A percentile compares a stretch with the other conserved stretches of the same genome.
Conservation (phyloP, 2,329 filamentous ascomycete genomes). For the Claviceps paspali region DNA sequence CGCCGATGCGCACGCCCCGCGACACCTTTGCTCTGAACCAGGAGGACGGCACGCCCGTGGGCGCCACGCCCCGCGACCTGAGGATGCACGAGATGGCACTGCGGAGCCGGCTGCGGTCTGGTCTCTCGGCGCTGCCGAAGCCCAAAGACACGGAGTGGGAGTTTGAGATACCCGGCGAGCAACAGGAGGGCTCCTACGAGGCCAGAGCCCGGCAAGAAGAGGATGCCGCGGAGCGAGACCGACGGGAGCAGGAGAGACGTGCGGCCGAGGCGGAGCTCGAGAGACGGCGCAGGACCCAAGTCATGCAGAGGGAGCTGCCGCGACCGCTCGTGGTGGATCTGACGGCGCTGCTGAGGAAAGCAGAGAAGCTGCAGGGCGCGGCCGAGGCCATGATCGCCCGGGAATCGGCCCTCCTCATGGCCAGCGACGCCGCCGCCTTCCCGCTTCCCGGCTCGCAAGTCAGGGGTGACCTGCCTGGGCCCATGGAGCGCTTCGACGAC, state of each 20-base stretch:
- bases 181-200: conserved; percentile 38
- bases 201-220: conserved; percentile 39
- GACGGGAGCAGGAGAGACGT: conserved; percentile 55
- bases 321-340: conserved; percentile 62
- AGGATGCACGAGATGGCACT: conserved; percentile 54
- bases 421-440: conserved; percentile 63
- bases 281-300: conserved; percentile 71
- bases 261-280: conserved; percentile 65
- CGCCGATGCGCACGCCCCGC: conserved; percentile 74
- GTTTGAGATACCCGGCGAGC: conserved; percentile 76
- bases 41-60: conserved; percentile 50
- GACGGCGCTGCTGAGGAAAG: conserved; percentile 47
- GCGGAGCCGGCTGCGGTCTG: conserved; percentile 52
- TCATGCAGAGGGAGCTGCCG: conserved; percentile 75
- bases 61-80: conserved; percentile 63
- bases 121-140: conserved; percentile 72
- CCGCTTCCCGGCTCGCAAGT: conserved; percentile 54
- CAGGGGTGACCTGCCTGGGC: conserved; percentile 41
- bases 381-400: conserved; percentile 55
- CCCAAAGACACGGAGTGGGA: conserved; percentile 93
- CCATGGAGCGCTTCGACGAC: conserved; percentile 54
- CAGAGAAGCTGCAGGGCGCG: conserved; percentile 44
- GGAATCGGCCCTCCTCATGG: conserved; percentile 68
- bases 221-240: conserved; percentile 59
- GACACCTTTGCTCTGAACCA: conserved; percentile 77